Conservation (phyloP, 2,329 filamentous ascomycete species). For the Nothopassalora personata region DNA sequence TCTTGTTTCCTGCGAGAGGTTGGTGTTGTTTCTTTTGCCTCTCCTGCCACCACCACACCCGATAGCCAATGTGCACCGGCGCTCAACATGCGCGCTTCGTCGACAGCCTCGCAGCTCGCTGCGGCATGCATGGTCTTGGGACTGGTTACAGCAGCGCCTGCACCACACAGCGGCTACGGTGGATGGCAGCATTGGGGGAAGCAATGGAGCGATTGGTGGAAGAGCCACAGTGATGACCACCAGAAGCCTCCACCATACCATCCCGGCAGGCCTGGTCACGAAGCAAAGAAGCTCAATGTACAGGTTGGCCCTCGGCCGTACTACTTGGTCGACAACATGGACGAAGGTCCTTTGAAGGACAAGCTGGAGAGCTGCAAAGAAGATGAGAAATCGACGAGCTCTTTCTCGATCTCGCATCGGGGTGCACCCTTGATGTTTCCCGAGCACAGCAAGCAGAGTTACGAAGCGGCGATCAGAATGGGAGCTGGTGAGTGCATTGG, state of each 20-base stretch:
- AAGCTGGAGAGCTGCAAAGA: slow-evolving; percentile 56
- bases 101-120: neutral
- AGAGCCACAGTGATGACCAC: neutral
- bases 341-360: slow-evolving; percentile 53
- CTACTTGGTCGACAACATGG: slow-evolving; percentile 61
- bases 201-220: neutral
- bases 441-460: slow-evolving; percentile 57
- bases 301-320: slow-evolving; percentile 60
- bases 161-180: neutral
- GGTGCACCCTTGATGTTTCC: slow-evolving; percentile 60
- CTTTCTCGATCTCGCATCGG: slow-evolving; percentile 57
- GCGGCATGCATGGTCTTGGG: neutral
- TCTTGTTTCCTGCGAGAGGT: neutral
- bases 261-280: neutral
- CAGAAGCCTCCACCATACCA: neutral
- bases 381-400: slow-evolving; percentile 47
- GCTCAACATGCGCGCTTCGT: neutral
- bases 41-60: too few relatives aligned
- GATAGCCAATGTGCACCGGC: neutral
- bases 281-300: slow-evolving; percentile 32
- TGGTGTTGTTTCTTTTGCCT: too few relatives aligned
- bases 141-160: neutral
- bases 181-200: neutral
- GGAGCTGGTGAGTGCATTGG: slow-evolving; percentile 46
- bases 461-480: slow-evolving; percentile 60